phyloP scores from a whole-genome alignment of 108 stramenopile genomes.

The Conticribra weissflogii region DNA sequence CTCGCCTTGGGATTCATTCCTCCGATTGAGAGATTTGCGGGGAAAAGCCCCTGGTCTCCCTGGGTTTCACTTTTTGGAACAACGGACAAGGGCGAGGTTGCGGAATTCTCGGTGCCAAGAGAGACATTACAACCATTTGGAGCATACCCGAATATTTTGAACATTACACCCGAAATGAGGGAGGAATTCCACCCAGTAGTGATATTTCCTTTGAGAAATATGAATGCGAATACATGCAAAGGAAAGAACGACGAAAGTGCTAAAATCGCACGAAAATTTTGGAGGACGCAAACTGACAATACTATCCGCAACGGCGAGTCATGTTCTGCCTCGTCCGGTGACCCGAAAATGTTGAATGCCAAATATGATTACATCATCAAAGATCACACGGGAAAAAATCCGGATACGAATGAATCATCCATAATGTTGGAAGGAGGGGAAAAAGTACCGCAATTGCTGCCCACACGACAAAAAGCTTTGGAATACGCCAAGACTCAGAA shows the following conservation, averaged over 20 bases:
- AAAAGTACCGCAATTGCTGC: conserved; percentile 33
- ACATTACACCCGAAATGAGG: conserved; percentile 59
- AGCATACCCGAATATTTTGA: conserved; percentile 68
- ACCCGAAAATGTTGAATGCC: conserved; percentile 23
- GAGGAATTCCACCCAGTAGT: conserved; percentile 70
- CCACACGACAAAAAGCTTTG: conserved; percentile 34
- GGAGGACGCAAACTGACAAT: too few relatives aligned
- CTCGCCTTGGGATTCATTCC: neutral
- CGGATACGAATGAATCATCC: conserved; percentile 3
- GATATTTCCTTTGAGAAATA: conserved; percentile 45
- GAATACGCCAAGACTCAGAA: conserved; percentile 23
- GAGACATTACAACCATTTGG: conserved; percentile 53
- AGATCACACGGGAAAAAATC: conserved; percentile 25
- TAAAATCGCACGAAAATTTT: too few relatives aligned
- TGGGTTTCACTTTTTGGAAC: neutral
- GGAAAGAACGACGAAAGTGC: neutral
- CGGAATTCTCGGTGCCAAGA: conserved; percentile 19
- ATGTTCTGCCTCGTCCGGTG: neutral
- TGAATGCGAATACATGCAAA: neutral
- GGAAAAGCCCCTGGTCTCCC: too few relatives aligned
- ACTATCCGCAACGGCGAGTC: too few relatives aligned
- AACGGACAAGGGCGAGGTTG: neutral
- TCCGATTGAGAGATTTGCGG: neutral
- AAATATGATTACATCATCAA: conserved; percentile 38
- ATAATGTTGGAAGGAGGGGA: conserved; percentile 10